Evolutionary conservation across 2,329 filamentous ascomycete species (phyloP).

Genomic region (Aplosporella prunicola): DNA sequence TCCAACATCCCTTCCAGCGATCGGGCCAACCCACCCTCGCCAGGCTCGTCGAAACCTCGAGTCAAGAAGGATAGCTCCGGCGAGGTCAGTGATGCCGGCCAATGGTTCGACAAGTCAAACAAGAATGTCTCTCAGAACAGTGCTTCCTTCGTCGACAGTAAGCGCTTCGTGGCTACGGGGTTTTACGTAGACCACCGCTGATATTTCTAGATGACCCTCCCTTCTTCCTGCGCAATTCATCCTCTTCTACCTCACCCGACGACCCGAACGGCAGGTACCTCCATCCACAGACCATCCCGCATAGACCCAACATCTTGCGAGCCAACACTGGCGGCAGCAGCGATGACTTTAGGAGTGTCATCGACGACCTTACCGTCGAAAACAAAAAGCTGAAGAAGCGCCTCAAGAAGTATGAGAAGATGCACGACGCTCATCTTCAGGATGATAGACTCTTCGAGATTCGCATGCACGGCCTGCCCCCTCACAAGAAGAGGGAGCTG

Average conservation of each 20-base stretch:
- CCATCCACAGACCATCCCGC: not conserved
- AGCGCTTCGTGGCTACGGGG: conserved; percentile 14
- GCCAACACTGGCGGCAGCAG: conserved; percentile 48
- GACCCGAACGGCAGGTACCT: conserved; percentile 17
- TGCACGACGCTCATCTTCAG: conserved; percentile 55
- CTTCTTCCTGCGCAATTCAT: conserved; percentile 37
- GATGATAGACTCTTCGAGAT: conserved; percentile 78
- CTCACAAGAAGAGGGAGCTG: conserved; percentile 64
- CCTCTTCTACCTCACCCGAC: conserved; percentile 35
- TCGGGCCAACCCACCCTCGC: conserved; percentile 31
- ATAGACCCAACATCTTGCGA: conserved; percentile 15
- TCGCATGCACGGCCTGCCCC: conserved; percentile 63
- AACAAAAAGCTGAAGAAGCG: conserved; percentile 70
- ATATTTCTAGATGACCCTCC: conserved; percentile 30
- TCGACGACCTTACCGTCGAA: conserved; percentile 77
- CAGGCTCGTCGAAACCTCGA: conserved; percentile 23
- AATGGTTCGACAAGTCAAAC: conserved; percentile 45
- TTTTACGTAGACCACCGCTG: not conserved
- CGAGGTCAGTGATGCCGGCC: conserved; percentile 43
- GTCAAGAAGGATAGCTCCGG: conserved; percentile 36
- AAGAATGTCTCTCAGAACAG: conserved; percentile 33
- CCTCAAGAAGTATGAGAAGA: conserved; percentile 60
- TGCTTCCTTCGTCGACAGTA: conserved; percentile 5
- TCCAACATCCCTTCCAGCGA: conserved; percentile 8
- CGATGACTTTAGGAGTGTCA: conserved; percentile 71